These are phyloP conservation scores for Pyrenochaeta sp. DNA, from an alignment of 2,329 filamentous ascomycete genomes.

Conservation along the genomic window DNA sequence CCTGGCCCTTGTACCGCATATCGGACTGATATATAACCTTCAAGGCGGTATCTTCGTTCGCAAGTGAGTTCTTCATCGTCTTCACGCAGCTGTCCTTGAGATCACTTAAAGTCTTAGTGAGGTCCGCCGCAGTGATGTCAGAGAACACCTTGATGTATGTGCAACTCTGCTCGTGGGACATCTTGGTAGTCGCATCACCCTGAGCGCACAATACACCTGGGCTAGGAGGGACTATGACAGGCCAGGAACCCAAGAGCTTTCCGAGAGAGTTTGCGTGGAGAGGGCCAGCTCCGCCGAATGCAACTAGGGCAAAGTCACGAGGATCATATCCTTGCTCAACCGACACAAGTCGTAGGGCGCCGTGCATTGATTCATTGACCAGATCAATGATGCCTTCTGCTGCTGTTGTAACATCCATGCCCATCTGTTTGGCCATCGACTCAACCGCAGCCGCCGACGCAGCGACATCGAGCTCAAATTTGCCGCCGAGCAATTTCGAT, in stretches of 20 bases:
- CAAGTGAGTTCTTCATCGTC: conserved; percentile 52
- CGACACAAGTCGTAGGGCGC: conserved; percentile 60
- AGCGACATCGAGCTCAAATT: conserved; percentile 55
- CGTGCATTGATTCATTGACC: conserved; percentile 62
- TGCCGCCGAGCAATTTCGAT: conserved; percentile 56
- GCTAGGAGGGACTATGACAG: conserved; percentile 62
- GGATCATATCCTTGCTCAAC: conserved; percentile 63
- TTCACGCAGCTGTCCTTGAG: conserved; percentile 51
- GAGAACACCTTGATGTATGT: conserved; percentile 57
- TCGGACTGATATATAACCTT: conserved; percentile 54
- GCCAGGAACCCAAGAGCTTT: conserved; percentile 60
- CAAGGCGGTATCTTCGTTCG: conserved; percentile 39
- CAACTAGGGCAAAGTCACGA: conserved; percentile 60
- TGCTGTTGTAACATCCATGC: conserved; percentile 52
- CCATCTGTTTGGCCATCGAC: conserved; percentile 57
- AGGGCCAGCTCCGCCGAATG: conserved; percentile 61
- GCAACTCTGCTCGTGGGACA: conserved; percentile 57
- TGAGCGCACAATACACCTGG: conserved; percentile 61
- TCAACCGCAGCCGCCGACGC: conserved; percentile 55
- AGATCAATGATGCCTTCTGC: conserved; percentile 61
- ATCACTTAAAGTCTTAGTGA: conserved; percentile 41
- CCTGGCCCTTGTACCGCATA: conserved; percentile 59
- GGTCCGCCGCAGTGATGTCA: conserved; percentile 45
- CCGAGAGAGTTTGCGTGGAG: conserved; percentile 62
- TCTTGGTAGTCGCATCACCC: conserved; percentile 60